Evolutionary conservation across 2,329 filamentous ascomycete species (phyloP), one percentile per base, ranked within the genome.

Genomic region (Xylariaceae sp.): DNA sequence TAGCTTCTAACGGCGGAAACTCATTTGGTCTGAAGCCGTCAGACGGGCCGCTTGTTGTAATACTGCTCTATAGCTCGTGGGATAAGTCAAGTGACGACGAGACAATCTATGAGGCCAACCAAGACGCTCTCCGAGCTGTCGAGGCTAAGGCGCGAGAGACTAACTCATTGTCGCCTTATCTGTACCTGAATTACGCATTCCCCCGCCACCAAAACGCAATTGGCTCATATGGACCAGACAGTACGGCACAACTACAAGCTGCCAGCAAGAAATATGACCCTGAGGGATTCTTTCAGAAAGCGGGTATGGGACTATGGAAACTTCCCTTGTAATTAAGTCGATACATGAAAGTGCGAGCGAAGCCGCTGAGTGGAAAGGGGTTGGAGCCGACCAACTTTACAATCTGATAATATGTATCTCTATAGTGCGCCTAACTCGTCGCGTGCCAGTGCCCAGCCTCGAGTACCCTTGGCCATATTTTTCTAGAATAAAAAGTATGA

Each of bases 41-140:
- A 3, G 53, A 59, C 30, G 59, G 58, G 4, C 55, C 61, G 4
- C 30, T 60, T 20, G 55, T 62, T 35, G 53, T 55, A 9, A 41
- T 60, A 6, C 37, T 63, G 36, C 41, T 59, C 3, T 41, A 57
- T 6, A 57, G 58, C 0, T 59, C 52, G 32, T 64, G 58, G 60
- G 29, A 58, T 16, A 43, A 50, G 5, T 40, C 50, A 39, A 21
- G 9, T 4, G 60, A 63, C 16, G 60, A 63, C 26, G 46, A 46
- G 15, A 41, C 23, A 13, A 50, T 60, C n/a, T 47, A 51, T 13
- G 10, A 30, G 5, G 46, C 39, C 4, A 59, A 59, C 43, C 43
- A 37, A 29, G 45, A 24, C 3, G 46, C 50, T 2, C 50, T 62
- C 23, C 47, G 42, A n/a, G 26, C 16, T 13, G 59, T 61, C 24